A percentile compares a stretch with the other conserved stretches of the same genome.
Conservation (phyloP, 805 yeast genomes). For the Candida awuae region DNA sequence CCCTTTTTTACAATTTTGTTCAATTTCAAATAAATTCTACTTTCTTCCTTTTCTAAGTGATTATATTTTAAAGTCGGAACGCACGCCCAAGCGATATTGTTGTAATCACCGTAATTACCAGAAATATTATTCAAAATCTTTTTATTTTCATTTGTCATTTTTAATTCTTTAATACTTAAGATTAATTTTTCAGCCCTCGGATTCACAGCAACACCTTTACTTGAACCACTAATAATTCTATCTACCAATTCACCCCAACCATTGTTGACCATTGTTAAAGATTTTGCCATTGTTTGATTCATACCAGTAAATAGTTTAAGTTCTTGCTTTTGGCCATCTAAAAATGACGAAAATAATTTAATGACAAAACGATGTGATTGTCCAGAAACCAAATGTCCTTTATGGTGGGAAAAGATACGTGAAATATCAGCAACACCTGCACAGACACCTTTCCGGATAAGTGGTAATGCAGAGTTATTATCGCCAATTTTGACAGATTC, state of each 20-base stretch:
- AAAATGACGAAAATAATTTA: conserved; percentile 63
- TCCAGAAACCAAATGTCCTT: conserved; percentile 52
- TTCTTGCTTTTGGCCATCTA: conserved; percentile 32
- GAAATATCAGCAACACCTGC: conserved; percentile 85
- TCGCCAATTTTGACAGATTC: conserved; percentile 49
- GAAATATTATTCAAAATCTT: conserved; percentile 18
- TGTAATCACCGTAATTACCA: conserved; percentile 16
- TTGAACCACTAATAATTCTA: conserved; percentile 67
- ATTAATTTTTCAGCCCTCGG: conserved; percentile 70
- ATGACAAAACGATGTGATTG: conserved; percentile 64
- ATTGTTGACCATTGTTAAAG: conserved; percentile 36
- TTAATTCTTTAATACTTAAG: conserved; percentile 67
- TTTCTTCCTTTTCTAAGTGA: conserved; percentile 51
- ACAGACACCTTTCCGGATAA: conserved; percentile 70
- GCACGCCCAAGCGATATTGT: conserved; percentile 45
- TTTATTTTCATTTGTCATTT: conserved; percentile 23
- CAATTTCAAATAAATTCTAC: conserved; percentile 50
- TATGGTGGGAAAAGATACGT: conserved; percentile 60
- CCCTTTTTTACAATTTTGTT: conserved; percentile 34
- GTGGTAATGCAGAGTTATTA: conserved; percentile 7
- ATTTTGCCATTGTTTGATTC: conserved; percentile 31
- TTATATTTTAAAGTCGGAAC: conserved; percentile 60
- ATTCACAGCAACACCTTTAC: conserved; percentile 69
- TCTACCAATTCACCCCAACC: conserved; percentile 91
- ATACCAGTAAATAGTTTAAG: conserved; percentile 23